Evolutionary conservation across 352 stramenopile species (phyloP), one percentile per base, ranked within the genome.

Genomic region (Phytophthora cactorum): DNA sequence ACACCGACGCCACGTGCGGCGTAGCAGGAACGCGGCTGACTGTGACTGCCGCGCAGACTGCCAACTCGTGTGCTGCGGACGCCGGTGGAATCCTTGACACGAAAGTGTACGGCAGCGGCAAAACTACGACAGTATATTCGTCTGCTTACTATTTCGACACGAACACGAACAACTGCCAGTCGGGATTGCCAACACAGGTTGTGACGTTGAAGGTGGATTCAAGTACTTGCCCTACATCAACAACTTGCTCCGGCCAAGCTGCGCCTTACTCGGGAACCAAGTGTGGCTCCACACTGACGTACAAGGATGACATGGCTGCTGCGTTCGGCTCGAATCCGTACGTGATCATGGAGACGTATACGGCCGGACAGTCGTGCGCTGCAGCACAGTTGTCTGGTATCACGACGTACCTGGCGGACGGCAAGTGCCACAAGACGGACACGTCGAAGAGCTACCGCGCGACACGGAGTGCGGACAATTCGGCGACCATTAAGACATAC

Each of bases 321-420:
- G 25, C 34, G 34, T 63, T 63, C 9, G 56, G 56, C 7, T 34
- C 29, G 17, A 62, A 45, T 25, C 39, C 51, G 22, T 56, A 67
- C 14, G 22, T 63, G 17, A 55, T 63, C 5, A 34, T 68, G 43
- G 52, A 66, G 41, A 43, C 36, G 22, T 63, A 69, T 29, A 29
- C 25, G 0, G 10, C 62, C 12, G 38, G 27, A 1, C 1, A 55
- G 12, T n/a, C 7, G 9, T 69, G 61, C 29, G 38, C 28, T 50
- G 15, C 34, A 11, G 38, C 34, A 5, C 5, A 45, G 15, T 9
- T 70, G 5, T 36, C 14, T 9, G 17, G 17, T 17, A 51, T 64
- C n/a, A 44, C 29, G 15, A 46, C 54, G 25, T 70, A 60, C 12
- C 4, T 59, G 47, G 63, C 63, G 9, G 54, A 70, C 14, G 63